These are phyloP conservation scores for Colletotrichum gloeosporioides DNA, from an alignment of 2,329 filamentous ascomycete genomes.

Conservation along the genomic window DNA sequence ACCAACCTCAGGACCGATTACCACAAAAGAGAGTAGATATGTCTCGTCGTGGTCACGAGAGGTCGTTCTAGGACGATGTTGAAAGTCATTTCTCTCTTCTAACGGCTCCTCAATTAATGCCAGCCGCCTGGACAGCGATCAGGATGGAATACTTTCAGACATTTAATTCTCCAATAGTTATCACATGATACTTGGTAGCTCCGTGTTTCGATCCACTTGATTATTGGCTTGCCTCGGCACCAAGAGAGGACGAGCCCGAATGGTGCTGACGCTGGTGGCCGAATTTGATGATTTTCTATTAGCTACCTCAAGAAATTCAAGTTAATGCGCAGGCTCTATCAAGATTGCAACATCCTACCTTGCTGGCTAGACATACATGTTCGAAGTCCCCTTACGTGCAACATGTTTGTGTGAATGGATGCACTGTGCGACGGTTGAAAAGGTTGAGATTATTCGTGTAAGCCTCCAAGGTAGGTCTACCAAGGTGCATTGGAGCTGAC, in stretches of 20 bases:
- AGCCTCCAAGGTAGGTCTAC: neutral
- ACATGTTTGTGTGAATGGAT: neutral
- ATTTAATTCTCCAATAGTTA: neutral
- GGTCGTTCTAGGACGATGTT: neutral
- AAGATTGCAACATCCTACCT: neutral
- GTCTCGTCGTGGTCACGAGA: neutral
- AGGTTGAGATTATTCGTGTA: neutral
- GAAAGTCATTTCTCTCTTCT: neutral
- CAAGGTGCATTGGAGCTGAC: neutral
- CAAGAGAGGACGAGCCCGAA: neutral
- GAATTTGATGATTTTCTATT: neutral
- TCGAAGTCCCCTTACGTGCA: neutral
- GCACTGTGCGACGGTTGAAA: neutral
- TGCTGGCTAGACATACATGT: neutral
- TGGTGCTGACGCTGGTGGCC: neutral
- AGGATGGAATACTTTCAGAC: neutral
- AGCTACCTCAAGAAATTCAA: neutral
- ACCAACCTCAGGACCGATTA: neutral
- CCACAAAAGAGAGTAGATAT: neutral
- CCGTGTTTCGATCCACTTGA: neutral
- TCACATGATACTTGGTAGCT: neutral
- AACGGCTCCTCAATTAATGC: neutral
- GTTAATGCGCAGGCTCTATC: neutral
- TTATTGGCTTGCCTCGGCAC: neutral
- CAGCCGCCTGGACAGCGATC: neutral